Evolutionary conservation across 2,329 filamentous ascomycete genomes (phyloP).

Genomic region (Metarhizium sp.): DNA sequence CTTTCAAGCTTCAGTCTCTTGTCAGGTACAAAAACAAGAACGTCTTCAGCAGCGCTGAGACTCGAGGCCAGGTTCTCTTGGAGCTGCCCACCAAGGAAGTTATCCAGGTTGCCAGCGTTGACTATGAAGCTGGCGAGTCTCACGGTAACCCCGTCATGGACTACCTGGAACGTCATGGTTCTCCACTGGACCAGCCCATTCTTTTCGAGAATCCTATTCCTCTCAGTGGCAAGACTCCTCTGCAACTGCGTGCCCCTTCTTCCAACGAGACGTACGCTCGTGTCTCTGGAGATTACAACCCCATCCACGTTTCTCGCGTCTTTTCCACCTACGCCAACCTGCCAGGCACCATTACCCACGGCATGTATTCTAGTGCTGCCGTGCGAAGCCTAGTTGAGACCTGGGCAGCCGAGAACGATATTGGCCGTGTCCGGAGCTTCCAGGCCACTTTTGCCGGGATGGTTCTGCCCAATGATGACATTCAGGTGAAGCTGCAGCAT

Average conservation of each 20-base stretch:
- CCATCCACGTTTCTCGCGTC: conserved; percentile 94
- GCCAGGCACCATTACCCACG: conserved; percentile 94
- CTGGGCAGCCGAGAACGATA: conserved; percentile 98
- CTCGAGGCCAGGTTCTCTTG: conserved; percentile 81
- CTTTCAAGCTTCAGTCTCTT: conserved; percentile 89
- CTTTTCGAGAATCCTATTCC: conserved; percentile 97
- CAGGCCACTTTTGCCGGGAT: conserved; percentile 95
- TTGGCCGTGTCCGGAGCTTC: conserved; percentile 94
- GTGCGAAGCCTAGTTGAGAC: conserved; percentile 95
- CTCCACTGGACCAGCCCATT: conserved; percentile 89
- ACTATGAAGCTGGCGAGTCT: conserved; percentile 84
- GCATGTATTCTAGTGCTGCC: conserved; percentile 98
- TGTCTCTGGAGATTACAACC: conserved; percentile 97
- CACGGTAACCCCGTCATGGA: conserved; percentile 96
- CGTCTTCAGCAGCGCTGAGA: conserved; percentile 85
- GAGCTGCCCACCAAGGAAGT: conserved; percentile 96
- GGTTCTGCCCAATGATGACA: conserved; percentile 93
- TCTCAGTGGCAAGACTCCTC: conserved; percentile 80
- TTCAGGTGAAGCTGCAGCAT: conserved; percentile 91
- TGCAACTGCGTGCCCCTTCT: conserved; percentile 81
- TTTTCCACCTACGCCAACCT: conserved; percentile 95
- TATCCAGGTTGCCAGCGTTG: conserved; percentile 93
- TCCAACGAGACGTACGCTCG: conserved; percentile 98
- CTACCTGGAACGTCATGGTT: conserved; percentile 85
- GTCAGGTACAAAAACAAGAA: conserved; percentile 92